Conservation (phyloP, 2,329 filamentous ascomycete species). For the Colletotrichum australisinense region DNA sequence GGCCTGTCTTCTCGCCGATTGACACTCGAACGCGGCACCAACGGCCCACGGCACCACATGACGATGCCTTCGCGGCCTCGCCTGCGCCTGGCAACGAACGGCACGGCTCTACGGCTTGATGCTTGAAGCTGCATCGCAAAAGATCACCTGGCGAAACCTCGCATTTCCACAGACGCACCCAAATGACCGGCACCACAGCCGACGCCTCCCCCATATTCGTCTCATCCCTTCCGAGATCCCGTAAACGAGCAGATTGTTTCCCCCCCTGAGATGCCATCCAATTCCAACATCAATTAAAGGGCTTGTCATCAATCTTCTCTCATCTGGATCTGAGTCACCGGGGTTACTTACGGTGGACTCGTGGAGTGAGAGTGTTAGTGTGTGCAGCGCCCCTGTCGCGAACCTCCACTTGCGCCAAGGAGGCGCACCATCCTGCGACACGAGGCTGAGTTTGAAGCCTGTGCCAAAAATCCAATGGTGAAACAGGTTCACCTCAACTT, state of each 20-base stretch:
- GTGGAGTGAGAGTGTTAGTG: too few species aligned
- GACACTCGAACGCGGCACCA: not conserved
- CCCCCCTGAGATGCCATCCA: not conserved
- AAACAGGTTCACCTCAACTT: conserved; percentile 36
- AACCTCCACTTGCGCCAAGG: conserved; percentile 14
- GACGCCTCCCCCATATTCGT: conserved; percentile 1
- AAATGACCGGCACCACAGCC: conserved; percentile 17
- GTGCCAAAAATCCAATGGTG: conserved; percentile 33
- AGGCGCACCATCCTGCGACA: conserved; percentile 29
- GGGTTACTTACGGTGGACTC: not conserved
- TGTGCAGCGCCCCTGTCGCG: not conserved
- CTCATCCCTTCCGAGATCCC: conserved; percentile 12
- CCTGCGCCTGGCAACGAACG: not conserved
- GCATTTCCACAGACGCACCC: not conserved
- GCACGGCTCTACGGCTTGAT: conserved; percentile 20
- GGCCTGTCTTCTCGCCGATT: not conserved
- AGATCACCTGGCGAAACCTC: conserved; percentile 18
- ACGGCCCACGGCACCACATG: not conserved
- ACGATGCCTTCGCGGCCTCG: not conserved
- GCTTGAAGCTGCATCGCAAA: not conserved
- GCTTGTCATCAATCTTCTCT: conserved; percentile 5
- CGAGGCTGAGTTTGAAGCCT: conserved; percentile 36
- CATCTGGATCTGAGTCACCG: conserved; percentile 1
- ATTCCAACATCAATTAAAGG: conserved; percentile 6
- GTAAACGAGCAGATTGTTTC: not conserved